These are phyloP conservation scores for Fonsecaea pedrosoi DNA, from an alignment of 2,329 filamentous ascomycete genomes.

Conservation along the genomic window DNA sequence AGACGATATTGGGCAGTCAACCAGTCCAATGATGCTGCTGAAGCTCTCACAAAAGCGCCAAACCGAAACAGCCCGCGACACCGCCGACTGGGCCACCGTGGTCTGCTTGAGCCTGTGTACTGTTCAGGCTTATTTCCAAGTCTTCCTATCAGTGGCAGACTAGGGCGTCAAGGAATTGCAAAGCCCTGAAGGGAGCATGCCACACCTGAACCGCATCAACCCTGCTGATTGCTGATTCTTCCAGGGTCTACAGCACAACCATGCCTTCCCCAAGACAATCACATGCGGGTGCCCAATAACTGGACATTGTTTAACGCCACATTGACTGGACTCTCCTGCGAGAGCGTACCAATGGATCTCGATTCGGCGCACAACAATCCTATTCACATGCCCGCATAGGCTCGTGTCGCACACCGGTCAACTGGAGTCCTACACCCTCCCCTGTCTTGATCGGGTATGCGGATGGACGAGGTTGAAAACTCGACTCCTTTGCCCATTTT, in stretches of 20 bases:
- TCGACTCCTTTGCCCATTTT: neutral
- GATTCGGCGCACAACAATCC: neutral
- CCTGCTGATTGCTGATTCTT: neutral
- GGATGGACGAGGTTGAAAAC: neutral
- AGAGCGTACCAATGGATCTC: neutral
- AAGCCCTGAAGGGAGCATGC: neutral
- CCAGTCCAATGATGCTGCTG: no score
- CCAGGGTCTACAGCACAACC: neutral
- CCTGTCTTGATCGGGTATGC: neutral
- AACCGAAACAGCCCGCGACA: neutral
- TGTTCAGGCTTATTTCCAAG: neutral
- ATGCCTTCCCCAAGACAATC: neutral
- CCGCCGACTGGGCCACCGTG: neutral
- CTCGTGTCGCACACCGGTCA: neutral
- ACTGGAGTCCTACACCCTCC: neutral
- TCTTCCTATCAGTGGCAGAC: neutral
- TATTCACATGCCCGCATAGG: neutral
- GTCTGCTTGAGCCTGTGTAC: no score
- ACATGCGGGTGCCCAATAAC: neutral
- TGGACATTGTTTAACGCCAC: no score
- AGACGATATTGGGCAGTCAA: no score
- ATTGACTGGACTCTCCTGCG: no score
- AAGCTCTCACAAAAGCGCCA: no score
- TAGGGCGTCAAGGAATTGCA: neutral
- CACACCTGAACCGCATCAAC: neutral